These are phyloP conservation scores for Akanthomyces uredinophilus DNA, from an alignment of 2,329 filamentous ascomycete species.

Conservation along the genomic window DNA sequence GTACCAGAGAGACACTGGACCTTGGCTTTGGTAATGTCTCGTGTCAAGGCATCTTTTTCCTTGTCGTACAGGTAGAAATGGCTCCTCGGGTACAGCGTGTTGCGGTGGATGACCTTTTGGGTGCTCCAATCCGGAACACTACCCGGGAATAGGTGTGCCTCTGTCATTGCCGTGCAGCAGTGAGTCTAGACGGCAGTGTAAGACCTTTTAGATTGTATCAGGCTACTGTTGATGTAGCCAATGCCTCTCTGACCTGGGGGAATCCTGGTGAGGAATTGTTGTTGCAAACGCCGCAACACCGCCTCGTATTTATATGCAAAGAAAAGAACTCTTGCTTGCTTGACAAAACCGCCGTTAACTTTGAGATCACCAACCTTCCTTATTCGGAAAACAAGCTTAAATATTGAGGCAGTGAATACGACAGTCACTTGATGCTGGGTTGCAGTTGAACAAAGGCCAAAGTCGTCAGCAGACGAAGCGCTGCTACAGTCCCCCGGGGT, in stretches of 20 bases:
- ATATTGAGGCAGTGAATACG: neutral
- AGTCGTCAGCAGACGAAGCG: constrained; percentile 10
- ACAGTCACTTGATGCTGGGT: constrained; percentile 14
- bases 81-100: constrained; percentile 52
- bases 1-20: constrained; percentile 44
- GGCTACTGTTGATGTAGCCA: neutral
- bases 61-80: constrained; percentile 50
- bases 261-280: too few relatives aligned
- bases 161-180: constrained; percentile 1
- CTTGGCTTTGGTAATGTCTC: constrained; percentile 35
- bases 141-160: constrained; percentile 18
- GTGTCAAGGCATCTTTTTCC: constrained; percentile 43
- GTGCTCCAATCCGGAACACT: constrained; percentile 56
- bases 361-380: neutral
- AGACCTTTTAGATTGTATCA: too few relatives aligned
- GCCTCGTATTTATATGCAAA: neutral
- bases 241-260: neutral
- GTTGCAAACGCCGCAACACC: neutral
- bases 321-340: neutral
- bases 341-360: neutral
- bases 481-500: neutral
- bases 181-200: neutral
- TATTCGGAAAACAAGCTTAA: neutral
- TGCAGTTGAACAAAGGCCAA: constrained; percentile 4
- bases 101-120: constrained; percentile 53